phyloP scores from a whole-genome alignment of 208 protist genomes.

The Crithidia sp. region DNA sequence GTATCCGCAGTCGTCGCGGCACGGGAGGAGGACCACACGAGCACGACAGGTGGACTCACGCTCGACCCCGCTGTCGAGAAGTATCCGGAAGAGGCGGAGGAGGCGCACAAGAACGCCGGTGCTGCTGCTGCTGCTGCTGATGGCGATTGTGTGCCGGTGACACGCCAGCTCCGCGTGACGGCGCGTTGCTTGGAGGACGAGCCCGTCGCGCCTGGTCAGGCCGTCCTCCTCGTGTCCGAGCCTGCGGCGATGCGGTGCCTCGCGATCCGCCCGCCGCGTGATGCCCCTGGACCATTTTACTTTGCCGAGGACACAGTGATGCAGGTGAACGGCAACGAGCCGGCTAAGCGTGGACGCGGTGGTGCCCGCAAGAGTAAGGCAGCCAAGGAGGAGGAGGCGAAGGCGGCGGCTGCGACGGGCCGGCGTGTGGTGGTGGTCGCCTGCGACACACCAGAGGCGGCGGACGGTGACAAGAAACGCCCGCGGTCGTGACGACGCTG shows the following conservation, averaged over 20 bases:
- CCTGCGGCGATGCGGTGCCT: slow-evolving; percentile 69
- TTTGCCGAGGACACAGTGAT: slow-evolving; percentile 8
- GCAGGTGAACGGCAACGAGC: neutral
- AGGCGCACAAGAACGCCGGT: neutral
- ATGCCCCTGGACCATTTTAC: slow-evolving; percentile 40
- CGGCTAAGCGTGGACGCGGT: neutral
- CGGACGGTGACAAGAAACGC: neutral
- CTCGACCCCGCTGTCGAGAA: neutral
- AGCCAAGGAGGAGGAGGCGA: neutral
- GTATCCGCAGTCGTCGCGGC: slow-evolving; percentile 17
- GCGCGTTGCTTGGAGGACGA: slow-evolving; percentile 68
- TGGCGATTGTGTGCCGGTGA: neutral
- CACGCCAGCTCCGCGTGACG: slow-evolving; percentile 41
- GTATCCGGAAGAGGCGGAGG: neutral
- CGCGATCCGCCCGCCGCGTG: slow-evolving; percentile 39
- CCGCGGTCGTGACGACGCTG: neutral
- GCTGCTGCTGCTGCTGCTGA: neutral
- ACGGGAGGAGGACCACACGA: neutral
- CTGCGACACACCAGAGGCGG: neutral
- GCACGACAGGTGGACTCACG: neutral
- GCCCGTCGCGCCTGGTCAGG: slow-evolving; percentile 51
- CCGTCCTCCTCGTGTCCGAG: slow-evolving; percentile 67
- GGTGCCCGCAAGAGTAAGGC: neutral
- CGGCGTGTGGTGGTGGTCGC: slow-evolving; percentile 27
- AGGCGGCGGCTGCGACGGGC: neutral